These are phyloP conservation scores for Trebouxia sp. DNA, from an alignment of 139 green algal genomes.

Conservation along the genomic window DNA sequence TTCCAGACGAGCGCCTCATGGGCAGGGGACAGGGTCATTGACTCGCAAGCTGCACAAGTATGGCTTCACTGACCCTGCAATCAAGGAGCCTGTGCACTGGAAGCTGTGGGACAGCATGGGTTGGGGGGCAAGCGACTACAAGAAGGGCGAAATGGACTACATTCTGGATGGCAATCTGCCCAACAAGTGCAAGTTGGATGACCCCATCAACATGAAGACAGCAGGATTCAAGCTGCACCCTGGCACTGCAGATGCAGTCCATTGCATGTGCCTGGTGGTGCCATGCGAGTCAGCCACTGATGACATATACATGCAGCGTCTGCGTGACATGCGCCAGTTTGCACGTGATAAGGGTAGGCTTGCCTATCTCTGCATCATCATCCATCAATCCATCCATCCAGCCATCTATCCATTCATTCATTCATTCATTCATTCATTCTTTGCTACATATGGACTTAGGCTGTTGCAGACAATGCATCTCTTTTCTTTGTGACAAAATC, in stretches of 20 bases:
- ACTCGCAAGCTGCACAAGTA: conserved; percentile 14
- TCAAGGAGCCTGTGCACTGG: conserved; percentile 1
- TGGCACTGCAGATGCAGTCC: neutral
- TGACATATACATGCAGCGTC: conserved; percentile 10
- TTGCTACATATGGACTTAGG: too few relatives aligned
- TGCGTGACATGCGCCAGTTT: too few relatives aligned
- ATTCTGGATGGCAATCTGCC: conserved; percentile 24
- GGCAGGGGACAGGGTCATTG: conserved; percentile 25
- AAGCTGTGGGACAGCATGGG: conserved; percentile 26
- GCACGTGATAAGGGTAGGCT: neutral
- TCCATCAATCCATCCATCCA: neutral
- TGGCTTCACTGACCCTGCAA: neutral
- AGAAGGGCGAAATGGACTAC: conserved; percentile 13
- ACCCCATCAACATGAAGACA: neutral
- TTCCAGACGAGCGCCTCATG: conserved; percentile 7
- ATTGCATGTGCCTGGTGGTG: conserved; percentile 13
- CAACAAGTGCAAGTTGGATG: neutral
- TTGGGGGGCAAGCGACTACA: conserved; percentile 11
- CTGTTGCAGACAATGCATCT: too few relatives aligned
- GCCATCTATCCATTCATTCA: neutral
- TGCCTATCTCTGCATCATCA: too few relatives aligned
- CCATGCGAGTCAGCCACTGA: conserved; percentile 10
- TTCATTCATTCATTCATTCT: conserved; percentile 5
- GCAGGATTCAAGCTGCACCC: neutral
- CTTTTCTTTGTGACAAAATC: too few relatives aligned